A percentile compares a stretch with the other conserved stretches of the same genome.
These are phyloP conservation scores for Aspergillus sp. DNA, from an alignment of 2,329 filamentous ascomycete genomes.

Conservation along the genomic window DNA sequence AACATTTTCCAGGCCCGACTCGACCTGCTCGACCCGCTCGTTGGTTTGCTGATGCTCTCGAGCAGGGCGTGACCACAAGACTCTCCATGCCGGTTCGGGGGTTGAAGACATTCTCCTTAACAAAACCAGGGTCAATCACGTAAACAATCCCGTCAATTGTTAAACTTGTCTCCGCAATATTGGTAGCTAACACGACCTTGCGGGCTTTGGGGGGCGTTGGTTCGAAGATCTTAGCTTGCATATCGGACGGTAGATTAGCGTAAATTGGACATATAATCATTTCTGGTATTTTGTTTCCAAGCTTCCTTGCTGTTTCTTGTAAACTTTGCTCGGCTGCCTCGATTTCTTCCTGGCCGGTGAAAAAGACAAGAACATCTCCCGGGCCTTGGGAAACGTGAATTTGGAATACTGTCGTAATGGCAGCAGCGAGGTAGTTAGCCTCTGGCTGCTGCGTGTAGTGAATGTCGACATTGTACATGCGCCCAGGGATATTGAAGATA, in stretches of 20 bases:
- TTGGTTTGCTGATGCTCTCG: conserved; percentile 88
- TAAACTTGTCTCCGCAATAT: conserved; percentile 93
- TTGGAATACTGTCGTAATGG: conserved; percentile 91
- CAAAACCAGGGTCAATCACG: conserved; percentile 92
- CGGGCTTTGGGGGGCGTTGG: conserved; percentile 80
- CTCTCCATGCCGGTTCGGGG: conserved; percentile 90
- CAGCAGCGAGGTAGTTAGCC: conserved; percentile 88
- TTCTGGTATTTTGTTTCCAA: conserved; percentile 81
- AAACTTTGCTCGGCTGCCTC: conserved; percentile 82
- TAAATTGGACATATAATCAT: conserved; percentile 93
- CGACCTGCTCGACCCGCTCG: conserved; percentile 89
- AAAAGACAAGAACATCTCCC: conserved; percentile 90
- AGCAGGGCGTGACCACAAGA: conserved; percentile 86
- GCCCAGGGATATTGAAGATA: conserved; percentile 91
- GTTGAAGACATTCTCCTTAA: conserved; percentile 94
- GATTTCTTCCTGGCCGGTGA: conserved; percentile 96
- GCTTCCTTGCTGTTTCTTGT: conserved; percentile 79
- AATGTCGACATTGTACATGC: conserved; percentile 85
- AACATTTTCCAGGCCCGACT: conserved; percentile 89
- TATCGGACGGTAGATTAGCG: conserved; percentile 83
- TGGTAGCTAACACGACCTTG: conserved; percentile 92
- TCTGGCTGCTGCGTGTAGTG: conserved; percentile 89
- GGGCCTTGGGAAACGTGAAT: conserved; percentile 83
- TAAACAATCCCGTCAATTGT: conserved; percentile 97
- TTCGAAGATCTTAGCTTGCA: conserved; percentile 93